Evolutionary conservation across 2,329 filamentous ascomycete species (phyloP).

Genomic region (Alternaria arbusti): DNA sequence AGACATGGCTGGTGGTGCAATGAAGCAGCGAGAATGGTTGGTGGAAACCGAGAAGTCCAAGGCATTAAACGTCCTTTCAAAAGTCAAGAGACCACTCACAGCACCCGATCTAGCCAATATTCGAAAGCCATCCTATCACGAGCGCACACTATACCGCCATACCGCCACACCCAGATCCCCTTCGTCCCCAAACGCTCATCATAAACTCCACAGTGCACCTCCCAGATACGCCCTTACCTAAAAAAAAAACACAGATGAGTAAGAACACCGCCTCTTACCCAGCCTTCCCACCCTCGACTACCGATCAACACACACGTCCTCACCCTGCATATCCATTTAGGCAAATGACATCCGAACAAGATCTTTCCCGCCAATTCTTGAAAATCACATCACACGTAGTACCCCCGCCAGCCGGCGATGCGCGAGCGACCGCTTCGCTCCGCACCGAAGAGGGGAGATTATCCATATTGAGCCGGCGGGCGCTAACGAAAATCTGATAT

Average conservation of each 20-base stretch:
- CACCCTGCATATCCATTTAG: slow-evolving; percentile 20
- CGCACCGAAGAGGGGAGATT: slow-evolving; percentile 1
- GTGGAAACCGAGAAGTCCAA: not conserved
- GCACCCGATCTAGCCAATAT: not conserved
- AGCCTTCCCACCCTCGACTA: not conserved
- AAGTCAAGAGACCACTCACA: not conserved
- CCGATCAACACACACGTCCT: not conserved
- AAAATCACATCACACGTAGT: not conserved
- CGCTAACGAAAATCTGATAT: not conserved
- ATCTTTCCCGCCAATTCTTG: not conserved
- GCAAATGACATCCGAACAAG: slow-evolving; percentile 21
- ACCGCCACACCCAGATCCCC: not conserved
- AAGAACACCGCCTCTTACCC: not conserved
- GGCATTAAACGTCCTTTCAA: not conserved
- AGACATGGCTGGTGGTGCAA: slow-evolving; percentile 9
- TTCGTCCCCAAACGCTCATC: not conserved
- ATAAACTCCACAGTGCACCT: not conserved
- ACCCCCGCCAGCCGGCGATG: not conserved
- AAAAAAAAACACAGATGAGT: not conserved
- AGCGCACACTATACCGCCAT: not conserved
- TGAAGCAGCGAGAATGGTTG: not conserved
- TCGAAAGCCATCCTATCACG: slow-evolving; percentile 9
- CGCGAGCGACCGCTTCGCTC: not conserved
- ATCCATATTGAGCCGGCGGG: slow-evolving; percentile 1
- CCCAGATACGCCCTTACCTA: not conserved